Percentiles rank a stretch among this genome's conserved stretches.
These are phyloP conservation scores for Sugiyamaella mastotermitis DNA, from an alignment of 805 yeast species.

Conservation along the genomic window DNA sequence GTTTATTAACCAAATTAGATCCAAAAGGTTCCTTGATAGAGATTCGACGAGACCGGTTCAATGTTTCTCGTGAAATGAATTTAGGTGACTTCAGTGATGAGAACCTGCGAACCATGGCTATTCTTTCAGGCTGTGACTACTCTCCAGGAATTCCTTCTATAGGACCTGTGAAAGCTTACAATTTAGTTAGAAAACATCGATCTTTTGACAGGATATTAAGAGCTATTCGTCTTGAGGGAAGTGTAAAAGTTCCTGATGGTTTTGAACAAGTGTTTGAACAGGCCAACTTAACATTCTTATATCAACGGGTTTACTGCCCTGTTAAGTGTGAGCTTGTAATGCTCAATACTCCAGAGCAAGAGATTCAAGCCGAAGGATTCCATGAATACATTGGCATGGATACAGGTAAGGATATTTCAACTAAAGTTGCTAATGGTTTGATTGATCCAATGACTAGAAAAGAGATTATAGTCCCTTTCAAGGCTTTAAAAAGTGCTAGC, in stretches of 20 bases:
- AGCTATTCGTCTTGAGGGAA: constrained; percentile 53
- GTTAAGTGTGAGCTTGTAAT: constrained; percentile 41
- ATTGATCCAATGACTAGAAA: constrained; percentile 58
- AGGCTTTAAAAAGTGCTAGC: constrained; percentile 5
- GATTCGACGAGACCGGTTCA: constrained; percentile 52
- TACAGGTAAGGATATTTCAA: constrained; percentile 44
- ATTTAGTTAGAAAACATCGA: constrained; percentile 45
- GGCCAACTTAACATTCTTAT: constrained; percentile 77
- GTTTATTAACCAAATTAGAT: constrained; percentile 74
- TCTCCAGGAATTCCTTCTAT: constrained; percentile 78
- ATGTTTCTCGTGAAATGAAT: constrained; percentile 40
- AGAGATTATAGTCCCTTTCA: constrained; percentile 26
- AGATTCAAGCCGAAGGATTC: constrained; percentile 19
- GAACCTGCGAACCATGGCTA: constrained; percentile 71
- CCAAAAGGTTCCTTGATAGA: constrained; percentile 65
- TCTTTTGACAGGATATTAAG: constrained; percentile 40
- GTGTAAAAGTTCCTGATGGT: constrained; percentile 43
- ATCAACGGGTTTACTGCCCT: constrained; percentile 83
- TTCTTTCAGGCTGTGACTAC: constrained; percentile 94
- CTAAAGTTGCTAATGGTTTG: constrained; percentile 55
- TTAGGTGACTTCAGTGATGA: constrained; percentile 46
- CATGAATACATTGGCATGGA: constrained; percentile 27
- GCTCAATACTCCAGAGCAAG: constrained; percentile 46
- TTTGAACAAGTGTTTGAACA: constrained; percentile 54
- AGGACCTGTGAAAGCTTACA: constrained; percentile 74